A percentile compares a stretch with the other conserved stretches of the same genome.
Conservation (phyloP, 352 stramenopile genomes). For the Globisporangium perplexum region DNA sequence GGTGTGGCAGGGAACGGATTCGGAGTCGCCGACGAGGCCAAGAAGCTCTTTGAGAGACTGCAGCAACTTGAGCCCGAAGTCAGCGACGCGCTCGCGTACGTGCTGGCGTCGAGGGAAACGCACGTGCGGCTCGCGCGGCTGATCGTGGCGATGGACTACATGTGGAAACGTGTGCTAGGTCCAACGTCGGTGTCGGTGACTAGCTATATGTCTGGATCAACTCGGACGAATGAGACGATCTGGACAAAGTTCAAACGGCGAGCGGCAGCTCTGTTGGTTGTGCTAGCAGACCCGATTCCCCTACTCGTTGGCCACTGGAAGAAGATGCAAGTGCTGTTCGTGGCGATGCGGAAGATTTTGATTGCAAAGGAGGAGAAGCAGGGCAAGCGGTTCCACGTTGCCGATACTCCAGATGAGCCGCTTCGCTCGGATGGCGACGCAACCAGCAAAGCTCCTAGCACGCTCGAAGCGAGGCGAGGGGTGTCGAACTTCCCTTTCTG, state of each 20-base stretch:
- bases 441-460: no score
- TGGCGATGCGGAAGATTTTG: conserved; percentile 2
- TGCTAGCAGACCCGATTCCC: conserved; percentile 13
- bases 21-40: conserved; percentile 27
- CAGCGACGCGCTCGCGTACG: conserved; percentile 15
- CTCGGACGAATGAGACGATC: conserved; percentile 13
- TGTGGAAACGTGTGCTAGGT: conserved; percentile 32
- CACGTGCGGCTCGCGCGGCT: conserved; percentile 21
- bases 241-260: conserved; percentile 15
- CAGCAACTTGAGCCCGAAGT: conserved; percentile 18
- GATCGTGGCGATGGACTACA: conserved; percentile 35
- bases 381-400: neutral
- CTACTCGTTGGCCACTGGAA: conserved; percentile 12
- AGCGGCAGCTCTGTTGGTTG: neutral
- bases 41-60: conserved; percentile 20
- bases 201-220: conserved; percentile 22
- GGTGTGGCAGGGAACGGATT: conserved; percentile 32
- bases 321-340: conserved; percentile 9
- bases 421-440: neutral
- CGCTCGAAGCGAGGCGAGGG: conserved; percentile 2
- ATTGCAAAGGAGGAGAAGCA: conserved; percentile 1
- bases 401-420: neutral
- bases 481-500: conserved; percentile 19
- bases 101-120: conserved; percentile 12
- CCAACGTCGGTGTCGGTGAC: conserved; percentile 7